Conservation (phyloP, 106 monocot genomes). For the Ottelia alismoides region DNA sequence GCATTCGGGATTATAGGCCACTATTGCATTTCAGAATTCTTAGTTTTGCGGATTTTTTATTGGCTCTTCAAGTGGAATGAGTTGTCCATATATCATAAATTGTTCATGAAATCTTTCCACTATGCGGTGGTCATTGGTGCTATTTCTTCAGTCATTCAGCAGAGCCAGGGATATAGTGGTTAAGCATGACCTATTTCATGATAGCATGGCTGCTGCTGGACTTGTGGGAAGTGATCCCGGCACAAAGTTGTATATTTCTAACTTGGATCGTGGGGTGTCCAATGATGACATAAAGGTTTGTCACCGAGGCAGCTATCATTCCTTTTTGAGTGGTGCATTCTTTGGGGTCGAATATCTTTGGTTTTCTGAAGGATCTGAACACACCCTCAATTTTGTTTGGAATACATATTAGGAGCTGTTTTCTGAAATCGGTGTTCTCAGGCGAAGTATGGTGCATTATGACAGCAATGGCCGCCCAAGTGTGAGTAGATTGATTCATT, state of each 20-base stretch:
- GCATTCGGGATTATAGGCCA: background rate
- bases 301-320: conserved; percentile 10
- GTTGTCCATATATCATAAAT: conserved; percentile 17
- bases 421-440: conserved; percentile 80
- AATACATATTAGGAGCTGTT: conserved; percentile 69
- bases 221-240: conserved; percentile 46
- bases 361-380: conserved; percentile 19
- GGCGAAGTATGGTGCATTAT: conserved; percentile 70
- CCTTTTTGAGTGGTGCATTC: conserved; percentile 7
- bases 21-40: background rate
- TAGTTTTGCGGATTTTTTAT: conserved; percentile 19
- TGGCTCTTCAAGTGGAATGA: conserved; percentile 16
- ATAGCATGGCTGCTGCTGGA: conserved; percentile 64
- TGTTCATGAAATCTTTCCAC: conserved; percentile 32
- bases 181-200: conserved; percentile 69
- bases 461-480: conserved; percentile 72
- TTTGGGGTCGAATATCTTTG: conserved; percentile 17
- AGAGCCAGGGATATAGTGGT: conserved; percentile 53
- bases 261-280: conserved; percentile 90
- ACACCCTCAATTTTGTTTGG: conserved; percentile 9
- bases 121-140: conserved; percentile 27
- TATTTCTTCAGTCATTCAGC: conserved; percentile 71
- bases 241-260: conserved; percentile 88
- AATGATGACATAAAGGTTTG: conserved; percentile 96
- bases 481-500: too few relatives aligned